Conservation (phyloP, 345 rosid species). For the Eucalyptus albens region DNA sequence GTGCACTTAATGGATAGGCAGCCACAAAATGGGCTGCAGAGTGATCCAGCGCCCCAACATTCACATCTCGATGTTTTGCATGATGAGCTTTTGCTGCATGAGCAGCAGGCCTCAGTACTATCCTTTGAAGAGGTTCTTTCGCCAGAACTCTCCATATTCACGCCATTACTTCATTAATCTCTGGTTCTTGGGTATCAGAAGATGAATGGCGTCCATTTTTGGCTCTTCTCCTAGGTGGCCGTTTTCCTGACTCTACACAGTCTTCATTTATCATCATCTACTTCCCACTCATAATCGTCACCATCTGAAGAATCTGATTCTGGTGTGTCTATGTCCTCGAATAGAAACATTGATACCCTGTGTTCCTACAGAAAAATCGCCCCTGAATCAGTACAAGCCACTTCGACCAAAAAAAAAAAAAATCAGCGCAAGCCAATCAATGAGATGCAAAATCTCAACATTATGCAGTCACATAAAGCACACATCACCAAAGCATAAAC, state of each 20-base stretch:
- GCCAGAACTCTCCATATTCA: slow-evolving; percentile 5
- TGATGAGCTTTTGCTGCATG: slow-evolving; percentile 43
- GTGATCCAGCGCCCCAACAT: slow-evolving; percentile 47
- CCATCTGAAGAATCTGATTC: slow-evolving; percentile 36
- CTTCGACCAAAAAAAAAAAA: too few species aligned
- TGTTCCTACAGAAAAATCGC: slow-evolving; percentile 12
- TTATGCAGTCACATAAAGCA: background rate
- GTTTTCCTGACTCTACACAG: slow-evolving; percentile 10
- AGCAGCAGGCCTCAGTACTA: slow-evolving; percentile 37
- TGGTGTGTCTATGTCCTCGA: slow-evolving; percentile 85
- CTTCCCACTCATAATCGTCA: slow-evolving; percentile 15
- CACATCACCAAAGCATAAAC: background rate
- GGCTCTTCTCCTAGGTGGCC: slow-evolving; percentile 20
- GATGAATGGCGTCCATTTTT: slow-evolving; percentile 19
- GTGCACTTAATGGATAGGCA: slow-evolving; percentile 53
- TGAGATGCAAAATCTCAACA: background rate
- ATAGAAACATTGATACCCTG: slow-evolving; percentile 25
- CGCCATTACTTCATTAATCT: slow-evolving; percentile 2
- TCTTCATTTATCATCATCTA: slow-evolving; percentile 5
- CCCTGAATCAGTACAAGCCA: background rate
- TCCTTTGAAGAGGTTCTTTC: background rate
- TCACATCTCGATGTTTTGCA: slow-evolving; percentile 80
- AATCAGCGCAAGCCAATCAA: too few species aligned
- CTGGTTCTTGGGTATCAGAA: slow-evolving; percentile 6
- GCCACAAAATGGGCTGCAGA: slow-evolving; percentile 54